Evolutionary conservation across 2,329 filamentous ascomycete genomes (phyloP).

Genomic region (Colletotrichum brevisporum): DNA sequence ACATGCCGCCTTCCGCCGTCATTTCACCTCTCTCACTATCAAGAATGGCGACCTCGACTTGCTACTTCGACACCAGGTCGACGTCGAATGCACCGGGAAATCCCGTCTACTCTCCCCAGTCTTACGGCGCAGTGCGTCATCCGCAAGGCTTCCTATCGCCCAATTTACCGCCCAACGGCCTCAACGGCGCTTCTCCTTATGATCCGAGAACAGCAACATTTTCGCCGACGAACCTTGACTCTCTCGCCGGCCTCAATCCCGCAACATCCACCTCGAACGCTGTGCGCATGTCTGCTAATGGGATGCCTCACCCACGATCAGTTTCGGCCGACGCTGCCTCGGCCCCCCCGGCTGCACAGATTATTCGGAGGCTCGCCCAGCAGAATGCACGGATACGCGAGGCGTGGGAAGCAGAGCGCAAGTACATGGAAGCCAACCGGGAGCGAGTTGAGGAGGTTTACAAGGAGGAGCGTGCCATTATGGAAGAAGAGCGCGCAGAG

Average conservation of each 20-base stretch:
- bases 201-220: constrained; percentile 37
- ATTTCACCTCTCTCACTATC: constrained; percentile 57
- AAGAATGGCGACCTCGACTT: constrained; percentile 46
- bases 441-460: constrained; percentile 69
- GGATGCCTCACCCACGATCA: constrained; percentile 46
- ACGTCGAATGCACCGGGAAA: constrained; percentile 41
- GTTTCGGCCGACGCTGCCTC: constrained; percentile 47
- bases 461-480: constrained; percentile 66
- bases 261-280: constrained; percentile 42
- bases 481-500: constrained; percentile 64
- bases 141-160: constrained; percentile 45
- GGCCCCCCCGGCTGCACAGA: constrained; percentile 47
- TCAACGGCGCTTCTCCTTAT: constrained; percentile 19
- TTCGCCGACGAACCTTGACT: constrained; percentile 36
- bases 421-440: constrained; percentile 67
- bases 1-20: constrained; percentile 51
- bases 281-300: constrained; percentile 47
- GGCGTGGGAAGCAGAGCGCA: constrained; percentile 68
- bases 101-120: constrained; percentile 43
- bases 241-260: constrained; percentile 7
- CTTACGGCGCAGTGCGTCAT: constrained; percentile 43
- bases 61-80: constrained; percentile 54
- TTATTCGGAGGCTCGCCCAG: constrained; percentile 57
- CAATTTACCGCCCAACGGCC: constrained; percentile 33
- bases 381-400: constrained; percentile 61